Base-by-base conservation (phyloP, 1,284 basidiomycete species). In the Marasmius tenuissimus region DNA sequence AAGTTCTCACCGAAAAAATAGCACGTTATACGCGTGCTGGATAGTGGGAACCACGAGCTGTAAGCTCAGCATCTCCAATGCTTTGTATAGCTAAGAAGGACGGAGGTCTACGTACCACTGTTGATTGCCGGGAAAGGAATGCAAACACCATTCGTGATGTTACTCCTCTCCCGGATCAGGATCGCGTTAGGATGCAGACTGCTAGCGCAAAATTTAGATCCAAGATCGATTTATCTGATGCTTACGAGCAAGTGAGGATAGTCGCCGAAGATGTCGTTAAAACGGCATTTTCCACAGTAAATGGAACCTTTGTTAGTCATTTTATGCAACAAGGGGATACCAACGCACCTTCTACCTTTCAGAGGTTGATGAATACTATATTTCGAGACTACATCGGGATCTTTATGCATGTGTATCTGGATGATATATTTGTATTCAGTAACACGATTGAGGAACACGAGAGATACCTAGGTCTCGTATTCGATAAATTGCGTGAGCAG, bases 361-460 rank as follows among this genome's bases (percentile, higher is more conserved):
- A 72, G 40, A 48, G 62, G 0, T 54, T 73, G 1, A 69, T 69
- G 54, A 67, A 62, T 18, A 27, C 61, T 12, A 67, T 73, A 34
- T 72, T 76, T 37, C 61, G 60, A 27, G 67, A 70, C 37, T 56
- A 63, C 1, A 68, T 76, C 16, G 69, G 70, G 9, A 51, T 58
- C 14, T 72, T 66, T 52, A 57, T 75, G 1, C 65, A 72, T 38
- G 68, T 77, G 0, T 79, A 79, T 56, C 59, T 80, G 0, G 72
- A 80, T 58, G 67, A 79, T 58, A 77, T 79, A 10, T 71, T 78
- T 49, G 74, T 79, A 18, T 80, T 67, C 66, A 75, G 69, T 0
- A 47, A 73, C 3, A 63, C 66, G 0, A 2, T 72, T 0, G 67
- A 71, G 1, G 69, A 78, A 42, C 78, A 80, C 53, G 48, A 67